phyloP scores from a whole-genome alignment of 2,329 filamentous ascomycete genomes.

The Pseudogymnoascus sp. region DNA sequence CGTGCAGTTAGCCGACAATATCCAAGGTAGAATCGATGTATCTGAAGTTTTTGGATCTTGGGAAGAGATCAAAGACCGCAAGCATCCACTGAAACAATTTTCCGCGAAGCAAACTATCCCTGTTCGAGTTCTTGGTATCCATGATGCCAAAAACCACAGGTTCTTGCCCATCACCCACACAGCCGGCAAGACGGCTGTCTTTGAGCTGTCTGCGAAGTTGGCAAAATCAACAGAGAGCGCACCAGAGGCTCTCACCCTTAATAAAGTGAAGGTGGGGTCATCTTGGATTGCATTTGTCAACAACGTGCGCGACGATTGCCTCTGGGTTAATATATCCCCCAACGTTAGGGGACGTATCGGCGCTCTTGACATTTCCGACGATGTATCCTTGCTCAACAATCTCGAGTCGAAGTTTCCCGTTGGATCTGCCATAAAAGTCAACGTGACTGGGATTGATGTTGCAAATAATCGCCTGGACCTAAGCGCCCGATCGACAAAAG shows the following conservation, averaged over 20 bases:
- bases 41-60: slow-evolving; percentile 84
- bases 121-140: slow-evolving; percentile 75
- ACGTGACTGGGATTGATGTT: slow-evolving; percentile 66
- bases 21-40: slow-evolving; percentile 87
- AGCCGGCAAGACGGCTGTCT: slow-evolving; percentile 66
- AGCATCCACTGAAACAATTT: slow-evolving; percentile 70
- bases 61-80: slow-evolving; percentile 78
- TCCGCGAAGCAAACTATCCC: slow-evolving; percentile 60
- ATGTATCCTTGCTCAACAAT: slow-evolving; percentile 70
- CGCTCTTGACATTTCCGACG: slow-evolving; percentile 77
- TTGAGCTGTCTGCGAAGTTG: slow-evolving; percentile 78
- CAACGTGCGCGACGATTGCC: slow-evolving; percentile 68
- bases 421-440: slow-evolving; percentile 78
- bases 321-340: slow-evolving; percentile 89
- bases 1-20: slow-evolving; percentile 75
- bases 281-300: slow-evolving; percentile 81
- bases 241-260: slow-evolving; percentile 58
- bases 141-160: slow-evolving; percentile 81
- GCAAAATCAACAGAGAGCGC: slow-evolving; percentile 46
- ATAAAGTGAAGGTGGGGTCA: slow-evolving; percentile 64
- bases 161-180: slow-evolving; percentile 89
- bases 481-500: slow-evolving; percentile 58
- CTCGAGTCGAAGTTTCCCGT: slow-evolving; percentile 75
- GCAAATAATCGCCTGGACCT: slow-evolving; percentile 73
- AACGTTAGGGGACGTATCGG: slow-evolving; percentile 78